Evolutionary conservation across 2,329 filamentous ascomycete species (phyloP).

Genomic region (Neurospora sp.): DNA sequence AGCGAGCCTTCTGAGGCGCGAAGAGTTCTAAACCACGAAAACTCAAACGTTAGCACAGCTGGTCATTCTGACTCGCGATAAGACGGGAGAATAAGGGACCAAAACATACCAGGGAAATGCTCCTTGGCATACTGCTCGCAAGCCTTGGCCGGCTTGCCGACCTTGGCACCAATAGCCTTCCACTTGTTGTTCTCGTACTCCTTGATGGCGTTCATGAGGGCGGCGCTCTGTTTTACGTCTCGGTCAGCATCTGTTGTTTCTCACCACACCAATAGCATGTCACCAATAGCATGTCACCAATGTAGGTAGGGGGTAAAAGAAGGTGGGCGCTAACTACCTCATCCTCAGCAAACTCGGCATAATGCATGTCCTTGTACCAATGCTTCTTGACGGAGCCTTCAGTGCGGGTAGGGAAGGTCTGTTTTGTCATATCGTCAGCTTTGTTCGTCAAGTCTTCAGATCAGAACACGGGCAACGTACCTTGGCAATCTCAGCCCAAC

Average conservation of each 20-base stretch:
- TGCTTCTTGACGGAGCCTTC: constrained; percentile 99
- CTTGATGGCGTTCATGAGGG: constrained; percentile 86
- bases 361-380: constrained; percentile 99
- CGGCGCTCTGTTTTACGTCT: constrained; percentile 48
- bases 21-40: no score
- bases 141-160: constrained; percentile 91
- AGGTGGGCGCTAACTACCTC: constrained; percentile 52
- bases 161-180: constrained; percentile 94
- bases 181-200: constrained; percentile 98
- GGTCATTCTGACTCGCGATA: no score
- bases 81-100: no score
- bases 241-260: constrained; percentile 1
- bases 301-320: constrained; percentile 2
- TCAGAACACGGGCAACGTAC: constrained; percentile 31
- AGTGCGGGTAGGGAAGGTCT: constrained; percentile 87
- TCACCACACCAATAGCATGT: neutral
- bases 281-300: neutral
- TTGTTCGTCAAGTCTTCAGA: neutral
- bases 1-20: no score
- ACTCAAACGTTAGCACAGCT: no score
- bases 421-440: constrained; percentile 12
- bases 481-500: constrained; percentile 98
- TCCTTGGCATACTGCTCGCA: constrained; percentile 86
- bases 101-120: constrained; percentile 55
- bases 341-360: constrained; percentile 95